phyloP scores from a whole-genome alignment of 140 eudicot species.

The Anethum foeniculum region DNA sequence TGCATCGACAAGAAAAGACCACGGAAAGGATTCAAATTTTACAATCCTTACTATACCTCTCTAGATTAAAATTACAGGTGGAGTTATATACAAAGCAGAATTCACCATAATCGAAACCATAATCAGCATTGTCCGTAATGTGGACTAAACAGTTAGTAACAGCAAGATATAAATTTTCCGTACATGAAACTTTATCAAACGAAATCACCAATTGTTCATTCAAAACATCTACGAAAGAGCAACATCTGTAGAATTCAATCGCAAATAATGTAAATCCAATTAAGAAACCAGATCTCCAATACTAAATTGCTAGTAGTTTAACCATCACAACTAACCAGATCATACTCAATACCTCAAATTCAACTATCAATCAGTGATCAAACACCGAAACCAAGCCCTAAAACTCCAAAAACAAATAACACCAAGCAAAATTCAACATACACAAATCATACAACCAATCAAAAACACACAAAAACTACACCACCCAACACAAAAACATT shows the following conservation, averaged over 20 bases:
- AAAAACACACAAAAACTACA: neutral
- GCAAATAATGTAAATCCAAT: neutral
- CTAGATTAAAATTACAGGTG: neutral
- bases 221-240: neutral
- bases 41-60: neutral
- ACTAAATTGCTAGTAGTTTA: neutral
- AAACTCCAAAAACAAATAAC: neutral
- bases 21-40: neutral
- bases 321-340: constrained; percentile 23
- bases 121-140: constrained; percentile 1
- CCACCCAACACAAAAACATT: constrained; percentile 2
- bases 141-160: neutral
- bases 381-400: neutral
- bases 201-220: neutral
- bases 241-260: neutral
- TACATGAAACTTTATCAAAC: neutral
- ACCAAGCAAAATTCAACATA: constrained; percentile 18
- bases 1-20: neutral
- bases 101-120: neutral
- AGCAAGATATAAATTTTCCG: neutral
- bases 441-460: constrained; percentile 8
- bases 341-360: constrained; percentile 13
- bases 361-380: neutral
- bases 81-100: neutral
- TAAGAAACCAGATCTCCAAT: constrained; percentile 22